Conservation (phyloP, 257 asterid genomes). For the Solanum ossicruentum region DNA sequence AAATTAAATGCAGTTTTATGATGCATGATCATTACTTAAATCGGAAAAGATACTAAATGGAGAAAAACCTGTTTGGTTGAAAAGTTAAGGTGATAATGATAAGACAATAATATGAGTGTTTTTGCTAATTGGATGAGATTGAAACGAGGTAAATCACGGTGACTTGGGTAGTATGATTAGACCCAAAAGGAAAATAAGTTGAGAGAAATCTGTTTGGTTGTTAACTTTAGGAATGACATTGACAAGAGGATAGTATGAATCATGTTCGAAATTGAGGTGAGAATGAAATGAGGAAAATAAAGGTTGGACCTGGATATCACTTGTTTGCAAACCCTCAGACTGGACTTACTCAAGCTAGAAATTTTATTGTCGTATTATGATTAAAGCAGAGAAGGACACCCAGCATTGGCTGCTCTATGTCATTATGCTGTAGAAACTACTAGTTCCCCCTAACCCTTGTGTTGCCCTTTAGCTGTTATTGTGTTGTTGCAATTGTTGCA, state of each 20-base stretch:
- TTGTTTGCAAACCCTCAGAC: background rate
- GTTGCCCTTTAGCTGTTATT: background rate
- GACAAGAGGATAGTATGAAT: background rate
- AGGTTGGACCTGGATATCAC: background rate
- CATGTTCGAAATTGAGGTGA: background rate
- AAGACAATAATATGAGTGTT: background rate
- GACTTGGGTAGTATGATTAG: background rate
- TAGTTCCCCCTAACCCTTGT: background rate
- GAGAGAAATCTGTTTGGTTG: background rate
- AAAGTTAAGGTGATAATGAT: background rate
- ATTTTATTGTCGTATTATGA: background rate
- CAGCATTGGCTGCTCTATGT: background rate
- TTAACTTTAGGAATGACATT: background rate
- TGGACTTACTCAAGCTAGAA: background rate
- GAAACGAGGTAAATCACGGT: background rate
- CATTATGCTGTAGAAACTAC: background rate
- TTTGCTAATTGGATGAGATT: background rate
- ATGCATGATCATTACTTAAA: background rate
- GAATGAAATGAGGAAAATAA: background rate
- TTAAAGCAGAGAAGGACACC: background rate
- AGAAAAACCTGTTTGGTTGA: background rate
- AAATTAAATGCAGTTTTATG: background rate
- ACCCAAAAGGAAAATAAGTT: background rate
- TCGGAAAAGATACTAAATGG: background rate
- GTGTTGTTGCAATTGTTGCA: background rate